Conservation (phyloP, 2,329 filamentous ascomycete species). For the Furcasterigmium sp. region DNA sequence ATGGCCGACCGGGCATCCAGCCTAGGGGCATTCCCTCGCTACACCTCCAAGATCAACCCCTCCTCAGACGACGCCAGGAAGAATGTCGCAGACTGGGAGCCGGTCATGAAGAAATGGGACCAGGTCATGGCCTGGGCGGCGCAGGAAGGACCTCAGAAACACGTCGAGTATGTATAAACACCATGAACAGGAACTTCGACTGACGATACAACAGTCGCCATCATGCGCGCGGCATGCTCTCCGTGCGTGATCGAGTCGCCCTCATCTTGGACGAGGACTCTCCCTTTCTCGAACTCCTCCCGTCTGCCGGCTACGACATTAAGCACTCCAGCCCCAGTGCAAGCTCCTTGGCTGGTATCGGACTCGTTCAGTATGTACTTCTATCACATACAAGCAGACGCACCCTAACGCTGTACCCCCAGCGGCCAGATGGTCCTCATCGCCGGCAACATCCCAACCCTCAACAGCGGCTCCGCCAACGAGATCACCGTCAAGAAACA, state of each 20-base stretch:
- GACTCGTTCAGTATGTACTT: slow-evolving; percentile 3
- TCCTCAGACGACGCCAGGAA: not conserved
- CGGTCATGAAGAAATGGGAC: slow-evolving; percentile 4
- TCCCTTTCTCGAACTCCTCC: slow-evolving; percentile 5
- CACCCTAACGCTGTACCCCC: not conserved
- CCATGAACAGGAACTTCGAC: not conserved
- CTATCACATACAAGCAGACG: not conserved
- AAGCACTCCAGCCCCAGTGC: slow-evolving; percentile 5
- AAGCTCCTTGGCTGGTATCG: slow-evolving; percentile 2
- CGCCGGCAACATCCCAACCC: slow-evolving; percentile 5
- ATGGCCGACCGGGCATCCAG: not conserved
- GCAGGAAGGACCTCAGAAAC: slow-evolving; percentile 2
- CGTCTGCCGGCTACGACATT: slow-evolving; percentile 1
- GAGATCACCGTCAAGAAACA: slow-evolving; percentile 3
- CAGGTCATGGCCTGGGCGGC: slow-evolving; percentile 5
- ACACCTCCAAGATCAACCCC: not conserved
- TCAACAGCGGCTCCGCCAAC: slow-evolving; percentile 4
- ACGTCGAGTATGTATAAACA: slow-evolving; percentile 1
- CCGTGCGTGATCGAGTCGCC: slow-evolving; percentile 3
- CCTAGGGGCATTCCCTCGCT: not conserved
- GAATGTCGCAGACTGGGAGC: slow-evolving; percentile 1
- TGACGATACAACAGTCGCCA: slow-evolving; percentile 1
- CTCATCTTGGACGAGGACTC: slow-evolving; percentile 4
- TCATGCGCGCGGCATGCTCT: slow-evolving; percentile 5
- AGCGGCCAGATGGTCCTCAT: slow-evolving; percentile 5